Base-by-base conservation (phyloP, 441 rosid species). In the Oxalis stricta region DNA sequence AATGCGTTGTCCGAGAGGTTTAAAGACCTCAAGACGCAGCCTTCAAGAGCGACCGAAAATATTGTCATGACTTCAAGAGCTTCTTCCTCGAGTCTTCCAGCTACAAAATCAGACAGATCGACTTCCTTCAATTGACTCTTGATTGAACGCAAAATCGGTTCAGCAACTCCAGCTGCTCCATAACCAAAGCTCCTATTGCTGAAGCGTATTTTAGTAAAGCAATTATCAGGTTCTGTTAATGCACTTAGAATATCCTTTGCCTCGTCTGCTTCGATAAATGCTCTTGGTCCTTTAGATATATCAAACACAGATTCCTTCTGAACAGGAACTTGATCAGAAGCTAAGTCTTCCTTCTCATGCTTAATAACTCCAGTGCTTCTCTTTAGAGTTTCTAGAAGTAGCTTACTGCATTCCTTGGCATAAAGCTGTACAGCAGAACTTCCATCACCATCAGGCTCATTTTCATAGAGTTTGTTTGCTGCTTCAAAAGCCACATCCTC, bases 381-480 rank as follows among this genome's bases (percentile, higher is more conserved):
- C 61, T 82, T 85, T 8, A 85, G 83, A 26, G 62, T 74, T 55
- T 85, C 86, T 67, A 82, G 58, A 53, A 89, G 70, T 36, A 59
- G 73, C 61, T 82, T 89, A 58, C 96, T 89, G 48, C 92, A 82
- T 56, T 89, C 84, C 63, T 65, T 85, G 38, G 97, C 94, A 66
- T 89, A 89, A 46, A 82, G 78, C 74, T 85, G 97, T 7, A 85
- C 89, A 18, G 97, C 92, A 24, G 86, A 77, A 51, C 92, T 63
- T 35, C 97, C 96, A 58, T 85, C 97, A 53, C 94, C 96, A 49
- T 89, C 96, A 35, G 94, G 94, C 61, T 89, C 89, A 38, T 72
- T 74, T 44, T 79, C 97, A 58, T 72, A 82, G 52, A 75, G 88
- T 46, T 62, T 76, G 52, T 65, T 64, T 3, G 96, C 84, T 5